Conservation (phyloP, 2,329 filamentous ascomycete genomes). For the Curvularia lunata region DNA sequence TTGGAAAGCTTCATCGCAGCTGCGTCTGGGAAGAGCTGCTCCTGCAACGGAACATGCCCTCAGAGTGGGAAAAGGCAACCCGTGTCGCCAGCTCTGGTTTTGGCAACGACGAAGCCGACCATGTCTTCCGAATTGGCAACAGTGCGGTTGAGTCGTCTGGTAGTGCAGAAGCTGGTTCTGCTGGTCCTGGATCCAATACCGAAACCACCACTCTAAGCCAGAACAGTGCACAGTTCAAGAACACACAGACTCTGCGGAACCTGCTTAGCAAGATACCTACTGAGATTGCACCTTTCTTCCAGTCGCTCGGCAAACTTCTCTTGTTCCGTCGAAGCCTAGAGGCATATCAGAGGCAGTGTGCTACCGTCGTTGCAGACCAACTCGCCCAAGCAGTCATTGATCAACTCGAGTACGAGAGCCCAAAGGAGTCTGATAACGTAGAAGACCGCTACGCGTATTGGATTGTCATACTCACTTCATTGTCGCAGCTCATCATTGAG, state of each 20-base stretch:
- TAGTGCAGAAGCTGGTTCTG: constrained; percentile 19
- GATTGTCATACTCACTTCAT: constrained; percentile 78
- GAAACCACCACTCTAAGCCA: constrained; percentile 27
- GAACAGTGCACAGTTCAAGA: constrained; percentile 64
- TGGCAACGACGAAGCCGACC: constrained; percentile 49
- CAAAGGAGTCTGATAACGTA: constrained; percentile 56
- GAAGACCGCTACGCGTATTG: constrained; percentile 77
- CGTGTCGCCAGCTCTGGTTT: constrained; percentile 51
- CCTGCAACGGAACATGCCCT: constrained; percentile 74
- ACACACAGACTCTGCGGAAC: constrained; percentile 77
- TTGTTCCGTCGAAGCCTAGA: constrained; percentile 77
- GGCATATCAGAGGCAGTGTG: constrained; percentile 65
- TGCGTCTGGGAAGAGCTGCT: constrained; percentile 86
- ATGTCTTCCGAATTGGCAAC: constrained; percentile 46
- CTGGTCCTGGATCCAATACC: constrained; percentile 14
- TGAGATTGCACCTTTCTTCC: constrained; percentile 83
- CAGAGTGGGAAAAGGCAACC: constrained; percentile 64
- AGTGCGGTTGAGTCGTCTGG: constrained; percentile 29
- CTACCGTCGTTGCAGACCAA: constrained; percentile 67
- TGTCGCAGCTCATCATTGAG: constrained; percentile 81
- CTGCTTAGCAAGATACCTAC: constrained; percentile 80
- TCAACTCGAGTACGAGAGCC: constrained; percentile 64
- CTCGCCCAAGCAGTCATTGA: constrained; percentile 73
- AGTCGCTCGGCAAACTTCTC: constrained; percentile 81
- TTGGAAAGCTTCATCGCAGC: constrained; percentile 79